Base-by-base conservation (phyloP, 176 grass and related monocot genomes). In the Aegilops speltoides region DNA sequence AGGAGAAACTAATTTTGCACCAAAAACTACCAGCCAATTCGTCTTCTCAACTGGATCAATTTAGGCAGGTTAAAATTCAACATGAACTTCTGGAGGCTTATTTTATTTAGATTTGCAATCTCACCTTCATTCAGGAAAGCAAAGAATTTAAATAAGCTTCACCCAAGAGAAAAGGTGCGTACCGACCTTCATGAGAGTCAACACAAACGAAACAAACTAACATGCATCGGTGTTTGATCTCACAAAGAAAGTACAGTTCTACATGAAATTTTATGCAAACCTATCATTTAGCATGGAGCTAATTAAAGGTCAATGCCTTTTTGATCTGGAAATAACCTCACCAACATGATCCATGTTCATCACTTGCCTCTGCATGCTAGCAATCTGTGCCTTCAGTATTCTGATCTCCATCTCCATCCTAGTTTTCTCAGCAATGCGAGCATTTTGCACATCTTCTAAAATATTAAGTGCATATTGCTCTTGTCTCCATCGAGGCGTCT, bases 331-430 rank as follows among this genome's bases (percentile, higher is more conserved):
- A 81, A 64, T 85, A 29, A 65, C 86, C 73, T 79, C 78, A 23
- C 72, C 34, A 29, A 43, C 16, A 10, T 77, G 78, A 85, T 92
- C 90, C 73, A 79, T 60, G 73, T 89, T 82, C 90, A 89, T 92
- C 28, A 60, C 72, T 65, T 86, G 78, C 48, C 66, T 88, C 72
- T 88, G 78, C 86, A 86, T 88, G 57, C 71, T 82, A 83, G 50
- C 73, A 79, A 88, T 64, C 68, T 91, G 85, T 67, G 86, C 78
- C 79, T 91, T 91, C 7, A 91, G 78, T 73, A 82, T 73, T 88
- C 66, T 82, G 7, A 88, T 82, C 70, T 91, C 80, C 89, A 85
- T 88, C 64, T 91, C 81, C 78, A 81, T 74, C 59, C 67, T 81
- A 73, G 78, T 81, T 81, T 81, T 81, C 59, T 75, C 68, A 65